Evolutionary conservation across 352 stramenopile genomes (phyloP).

Genomic region (Pythium utonaiense): DNA sequence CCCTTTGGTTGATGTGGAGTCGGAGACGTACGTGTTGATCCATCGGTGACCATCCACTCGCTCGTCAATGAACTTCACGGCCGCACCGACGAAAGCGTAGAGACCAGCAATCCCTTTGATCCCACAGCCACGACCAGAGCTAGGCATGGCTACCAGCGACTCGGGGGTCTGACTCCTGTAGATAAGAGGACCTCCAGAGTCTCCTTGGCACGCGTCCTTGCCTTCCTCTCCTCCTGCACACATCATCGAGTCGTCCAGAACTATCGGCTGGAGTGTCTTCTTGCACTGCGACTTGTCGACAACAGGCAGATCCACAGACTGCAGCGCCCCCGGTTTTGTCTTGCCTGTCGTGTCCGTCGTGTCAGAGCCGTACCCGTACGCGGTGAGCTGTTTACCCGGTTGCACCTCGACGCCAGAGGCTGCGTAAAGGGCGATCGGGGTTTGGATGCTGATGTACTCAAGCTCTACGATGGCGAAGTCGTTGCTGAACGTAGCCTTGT

Average conservation of each 20-base stretch:
- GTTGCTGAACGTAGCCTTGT: constrained; percentile 18
- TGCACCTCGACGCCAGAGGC: background rate
- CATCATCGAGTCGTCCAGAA: constrained; percentile 25
- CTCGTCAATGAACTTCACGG: constrained; percentile 32
- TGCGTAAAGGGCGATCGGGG: constrained; percentile 28
- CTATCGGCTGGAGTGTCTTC: constrained; percentile 5
- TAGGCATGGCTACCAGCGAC: constrained; percentile 29
- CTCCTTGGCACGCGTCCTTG: constrained; percentile 37
- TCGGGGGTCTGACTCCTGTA: constrained; percentile 1
- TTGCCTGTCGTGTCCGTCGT: background rate
- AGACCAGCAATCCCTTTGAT: constrained; percentile 29
- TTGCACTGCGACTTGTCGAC: constrained; percentile 25
- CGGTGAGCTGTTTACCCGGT: constrained; percentile 9
- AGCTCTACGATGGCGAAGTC: constrained; percentile 41
- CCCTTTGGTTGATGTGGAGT: background rate
- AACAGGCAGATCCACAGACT: constrained; percentile 27
- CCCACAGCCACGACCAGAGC: constrained; percentile 35
- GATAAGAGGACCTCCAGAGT: constrained; percentile 37
- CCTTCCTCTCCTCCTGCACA: constrained; percentile 36
- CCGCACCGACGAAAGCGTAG: constrained; percentile 26
- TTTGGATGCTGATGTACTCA: constrained; percentile 36
- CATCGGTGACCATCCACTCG: constrained; percentile 25
- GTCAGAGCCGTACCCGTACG: constrained; percentile 22
- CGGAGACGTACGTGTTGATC: constrained; percentile 7
- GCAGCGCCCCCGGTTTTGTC: background rate